These are phyloP conservation scores for Furcasterigmium sp. DNA, from an alignment of 2,329 filamentous ascomycete species.

Conservation along the genomic window DNA sequence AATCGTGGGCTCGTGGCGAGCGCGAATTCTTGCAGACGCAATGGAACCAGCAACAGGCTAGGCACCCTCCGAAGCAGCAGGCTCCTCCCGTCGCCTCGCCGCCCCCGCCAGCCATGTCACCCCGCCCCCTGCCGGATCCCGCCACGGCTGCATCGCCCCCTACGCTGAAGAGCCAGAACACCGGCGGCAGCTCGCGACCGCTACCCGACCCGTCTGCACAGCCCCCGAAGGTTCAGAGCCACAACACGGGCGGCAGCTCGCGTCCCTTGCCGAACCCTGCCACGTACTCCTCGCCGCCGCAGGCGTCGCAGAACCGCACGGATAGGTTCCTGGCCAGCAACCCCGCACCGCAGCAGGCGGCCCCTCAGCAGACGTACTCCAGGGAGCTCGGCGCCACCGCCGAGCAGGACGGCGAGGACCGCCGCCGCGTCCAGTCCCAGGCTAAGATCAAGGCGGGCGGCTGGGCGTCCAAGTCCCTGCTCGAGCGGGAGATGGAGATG, in stretches of 20 bases:
- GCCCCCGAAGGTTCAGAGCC: slow-evolving; percentile 25
- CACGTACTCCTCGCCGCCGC: slow-evolving; percentile 19
- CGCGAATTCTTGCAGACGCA: slow-evolving; percentile 57
- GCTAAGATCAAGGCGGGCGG: slow-evolving; percentile 56
- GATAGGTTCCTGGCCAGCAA: slow-evolving; percentile 54
- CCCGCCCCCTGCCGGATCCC: slow-evolving; percentile 8
- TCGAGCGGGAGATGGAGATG: slow-evolving; percentile 77
- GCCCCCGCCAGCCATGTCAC: slow-evolving; percentile 18
- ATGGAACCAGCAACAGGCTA: slow-evolving; percentile 36
- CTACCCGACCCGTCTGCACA: slow-evolving; percentile 30
- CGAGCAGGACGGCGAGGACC: slow-evolving; percentile 59
- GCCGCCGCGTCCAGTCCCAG: slow-evolving; percentile 53
- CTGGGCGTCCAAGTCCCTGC: slow-evolving; percentile 62
- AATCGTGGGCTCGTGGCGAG: slow-evolving; percentile 62
- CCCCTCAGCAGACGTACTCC: slow-evolving; percentile 45
- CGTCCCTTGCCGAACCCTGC: slow-evolving; percentile 51
- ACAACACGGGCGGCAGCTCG: slow-evolving; percentile 29
- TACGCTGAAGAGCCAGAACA: slow-evolving; percentile 9
- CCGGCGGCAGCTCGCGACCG: slow-evolving; percentile 27
- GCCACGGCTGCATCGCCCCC: slow-evolving; percentile 16
- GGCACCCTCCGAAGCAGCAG: slow-evolving; percentile 17
- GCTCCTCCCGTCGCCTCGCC: slow-evolving; percentile 7
- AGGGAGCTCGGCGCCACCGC: slow-evolving; percentile 50
- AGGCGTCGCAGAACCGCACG: slow-evolving; percentile 37
- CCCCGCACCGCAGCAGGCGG: slow-evolving; percentile 35